A percentile compares a stretch with the other conserved stretches of the same genome.
phyloP scores from a whole-genome alignment of 2,329 filamentous ascomycete species.

The Colletotrichum shisoi region DNA sequence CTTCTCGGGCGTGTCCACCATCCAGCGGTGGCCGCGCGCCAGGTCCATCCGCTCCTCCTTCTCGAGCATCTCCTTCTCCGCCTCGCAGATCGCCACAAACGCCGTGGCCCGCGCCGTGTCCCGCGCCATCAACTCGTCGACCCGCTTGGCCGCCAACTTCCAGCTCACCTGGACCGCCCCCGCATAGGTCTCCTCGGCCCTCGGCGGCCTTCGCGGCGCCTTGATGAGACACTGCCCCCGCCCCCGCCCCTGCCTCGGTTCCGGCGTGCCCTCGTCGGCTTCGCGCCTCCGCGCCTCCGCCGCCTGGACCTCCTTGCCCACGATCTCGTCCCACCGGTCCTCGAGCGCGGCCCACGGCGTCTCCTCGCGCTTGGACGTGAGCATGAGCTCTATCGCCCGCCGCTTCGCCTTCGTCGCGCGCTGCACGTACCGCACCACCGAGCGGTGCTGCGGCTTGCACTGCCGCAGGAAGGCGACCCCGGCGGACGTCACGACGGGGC shows the following conservation, averaged over 20 bases:
- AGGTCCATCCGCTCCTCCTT: conserved; percentile 40
- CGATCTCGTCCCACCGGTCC: conserved; percentile 59
- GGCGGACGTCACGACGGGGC: conserved; percentile 60
- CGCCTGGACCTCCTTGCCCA: conserved; percentile 45
- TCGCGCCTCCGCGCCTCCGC: background rate
- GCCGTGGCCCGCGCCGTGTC: conserved; percentile 54
- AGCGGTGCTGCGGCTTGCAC: conserved; percentile 68
- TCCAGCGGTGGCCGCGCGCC: conserved; percentile 41
- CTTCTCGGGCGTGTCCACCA: conserved; percentile 22
- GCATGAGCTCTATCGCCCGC: conserved; percentile 49
- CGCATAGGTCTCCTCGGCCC: conserved; percentile 19
- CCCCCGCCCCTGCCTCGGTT: background rate
- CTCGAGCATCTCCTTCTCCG: conserved; percentile 51
- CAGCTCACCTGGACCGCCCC: conserved; percentile 7
- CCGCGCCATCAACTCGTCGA: conserved; percentile 50
- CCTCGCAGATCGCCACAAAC: conserved; percentile 51
- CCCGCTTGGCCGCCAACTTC: conserved; percentile 38
- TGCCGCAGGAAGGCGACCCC: conserved; percentile 71
- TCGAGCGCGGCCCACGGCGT: conserved; percentile 51
- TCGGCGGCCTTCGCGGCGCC: background rate
- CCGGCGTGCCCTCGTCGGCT: background rate
- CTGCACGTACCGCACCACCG: conserved; percentile 64
- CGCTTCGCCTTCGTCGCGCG: conserved; percentile 57
- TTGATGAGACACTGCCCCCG: background rate
- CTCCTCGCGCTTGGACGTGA: conserved; percentile 43